Evolutionary conservation across 2,329 filamentous ascomycete genomes (phyloP), one percentile per base, ranked within the genome.

Genomic region (Leptographium galeiforme): DNA sequence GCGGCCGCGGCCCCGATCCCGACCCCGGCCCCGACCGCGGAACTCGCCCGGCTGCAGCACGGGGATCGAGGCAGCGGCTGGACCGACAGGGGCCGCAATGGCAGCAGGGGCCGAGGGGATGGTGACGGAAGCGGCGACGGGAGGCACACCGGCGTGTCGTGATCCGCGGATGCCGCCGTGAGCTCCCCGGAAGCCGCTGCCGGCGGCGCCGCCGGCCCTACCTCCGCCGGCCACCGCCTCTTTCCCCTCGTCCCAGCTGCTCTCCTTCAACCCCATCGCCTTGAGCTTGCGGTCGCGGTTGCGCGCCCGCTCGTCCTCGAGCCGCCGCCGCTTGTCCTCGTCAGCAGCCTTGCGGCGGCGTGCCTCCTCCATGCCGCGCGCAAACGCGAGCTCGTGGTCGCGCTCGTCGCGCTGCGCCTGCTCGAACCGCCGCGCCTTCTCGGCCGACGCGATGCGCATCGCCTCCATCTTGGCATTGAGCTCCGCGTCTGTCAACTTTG

Each of bases 241-340:
- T 65, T 81, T 82, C 43, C 77, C 78, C 61, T 77, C 73, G 55
- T 82, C 79, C 80, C 79, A 83, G 57, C 70, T 73, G 34, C 71
- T 72, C 41, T 77, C 72, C 63, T 74, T 76, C 48, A 66, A 68
- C 34, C 72, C 71, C 67, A 82, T 73, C 0, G 79, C 79, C 58
- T 76, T 76, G 19, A 83, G 68, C 63, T 83, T 83, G 50, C 79
- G 67, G 64, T 81, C 77, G 10, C 79, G 65, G 61, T 83, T 83
- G 58, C 72, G 73, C 30, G 74, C 77, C 13, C 80, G 72, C 67
- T 83, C 80, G 40, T 81, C 77, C 32, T 82, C 77, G 57, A 79
- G 68, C 57, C 70, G 70, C 34, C 68, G 68, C 19, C 76, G 68
- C 52, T 71, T 69, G 61, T 78, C 75, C 5, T 73, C 75, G 18